Evolutionary conservation across 139 green algal genomes (phyloP).

Genomic region (Desmodesmus armatus): DNA sequence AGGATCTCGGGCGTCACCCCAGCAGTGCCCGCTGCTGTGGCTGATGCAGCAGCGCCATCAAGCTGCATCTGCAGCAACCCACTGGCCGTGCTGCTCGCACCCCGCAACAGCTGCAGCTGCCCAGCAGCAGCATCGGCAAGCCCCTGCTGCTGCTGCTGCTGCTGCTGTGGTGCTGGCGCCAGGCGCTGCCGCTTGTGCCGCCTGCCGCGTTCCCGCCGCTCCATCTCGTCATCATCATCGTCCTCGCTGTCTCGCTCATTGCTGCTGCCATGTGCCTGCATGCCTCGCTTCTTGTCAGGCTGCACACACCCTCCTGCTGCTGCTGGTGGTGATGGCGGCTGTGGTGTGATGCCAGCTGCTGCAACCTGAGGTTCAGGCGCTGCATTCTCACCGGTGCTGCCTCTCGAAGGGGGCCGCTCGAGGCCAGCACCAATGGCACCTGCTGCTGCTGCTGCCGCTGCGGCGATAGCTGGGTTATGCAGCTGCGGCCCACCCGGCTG

Average conservation of each 20-base stretch:
- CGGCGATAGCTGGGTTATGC: not conserved
- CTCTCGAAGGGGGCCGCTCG: not conserved
- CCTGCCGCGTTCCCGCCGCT: conserved; percentile 5
- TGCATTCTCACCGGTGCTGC: not conserved
- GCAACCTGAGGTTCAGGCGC: too few species aligned
- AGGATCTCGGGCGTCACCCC: not conserved
- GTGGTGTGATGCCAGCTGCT: conserved; percentile 8
- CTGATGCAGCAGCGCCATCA: not conserved
- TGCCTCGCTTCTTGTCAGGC: not conserved
- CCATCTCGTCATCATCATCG: conserved; percentile 33
- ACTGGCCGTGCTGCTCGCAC: not conserved
- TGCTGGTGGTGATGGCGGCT: not conserved
- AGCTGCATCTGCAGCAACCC: too few species aligned
- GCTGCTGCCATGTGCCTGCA: not conserved
- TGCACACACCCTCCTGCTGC: not conserved
- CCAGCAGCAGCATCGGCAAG: not conserved
- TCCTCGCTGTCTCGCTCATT: not conserved
- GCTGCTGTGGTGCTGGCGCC: conserved; percentile 11
- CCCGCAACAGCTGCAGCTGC: conserved; percentile 1
- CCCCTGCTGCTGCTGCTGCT: not conserved
- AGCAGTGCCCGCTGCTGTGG: not conserved
- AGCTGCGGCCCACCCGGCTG: conserved; percentile 2
- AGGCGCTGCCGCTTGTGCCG: not conserved
- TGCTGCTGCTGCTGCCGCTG: conserved; percentile 26
- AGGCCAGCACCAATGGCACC: not conserved